Conservation (phyloP, 352 stramenopile genomes). For the Phytophthora europaea region DNA sequence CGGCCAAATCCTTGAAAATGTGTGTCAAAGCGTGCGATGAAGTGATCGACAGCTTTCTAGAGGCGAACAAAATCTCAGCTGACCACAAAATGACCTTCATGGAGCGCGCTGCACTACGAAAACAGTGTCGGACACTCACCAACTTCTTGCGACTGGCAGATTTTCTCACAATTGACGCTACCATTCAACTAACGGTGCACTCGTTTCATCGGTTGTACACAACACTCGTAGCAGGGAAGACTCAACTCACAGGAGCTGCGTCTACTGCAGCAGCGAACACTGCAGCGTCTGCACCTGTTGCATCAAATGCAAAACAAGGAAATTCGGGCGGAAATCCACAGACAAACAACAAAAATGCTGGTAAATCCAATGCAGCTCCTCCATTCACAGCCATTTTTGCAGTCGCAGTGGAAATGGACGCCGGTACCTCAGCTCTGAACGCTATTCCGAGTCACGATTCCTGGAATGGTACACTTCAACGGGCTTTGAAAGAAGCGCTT, state of each 20-base stretch:
- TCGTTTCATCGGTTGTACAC: slow-evolving; percentile 76
- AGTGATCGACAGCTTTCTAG: slow-evolving; percentile 94
- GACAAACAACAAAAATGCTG: slow-evolving; percentile 10
- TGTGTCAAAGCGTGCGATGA: slow-evolving; percentile 93
- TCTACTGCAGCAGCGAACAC: neutral
- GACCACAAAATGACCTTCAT: slow-evolving; percentile 98
- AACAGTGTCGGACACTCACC: slow-evolving; percentile 93
- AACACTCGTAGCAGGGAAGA: slow-evolving; percentile 63
- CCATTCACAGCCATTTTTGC: slow-evolving; percentile 71
- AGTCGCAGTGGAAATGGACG: slow-evolving; percentile 78
- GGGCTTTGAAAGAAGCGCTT: slow-evolving; percentile 86
- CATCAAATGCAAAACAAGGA: slow-evolving; percentile 3
- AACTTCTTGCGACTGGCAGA: slow-evolving; percentile 94
- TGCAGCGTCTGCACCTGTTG: neutral
- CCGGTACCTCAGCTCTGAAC: slow-evolving; percentile 45
- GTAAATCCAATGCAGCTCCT: slow-evolving; percentile 26
- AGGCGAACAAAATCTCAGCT: slow-evolving; percentile 92
- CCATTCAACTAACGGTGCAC: slow-evolving; percentile 87
- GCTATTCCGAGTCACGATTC: slow-evolving; percentile 70
- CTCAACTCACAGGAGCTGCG: slow-evolving; percentile 22
- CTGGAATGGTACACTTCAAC: slow-evolving; percentile 78
- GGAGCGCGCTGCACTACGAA: slow-evolving; percentile 92
- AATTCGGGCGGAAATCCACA: neutral
- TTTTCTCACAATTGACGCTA: slow-evolving; percentile 92
- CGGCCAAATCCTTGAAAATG: slow-evolving; percentile 73